phyloP scores from a whole-genome alignment of 495 filamentous ascomycete genomes.

The Penicillium goetzii region DNA sequence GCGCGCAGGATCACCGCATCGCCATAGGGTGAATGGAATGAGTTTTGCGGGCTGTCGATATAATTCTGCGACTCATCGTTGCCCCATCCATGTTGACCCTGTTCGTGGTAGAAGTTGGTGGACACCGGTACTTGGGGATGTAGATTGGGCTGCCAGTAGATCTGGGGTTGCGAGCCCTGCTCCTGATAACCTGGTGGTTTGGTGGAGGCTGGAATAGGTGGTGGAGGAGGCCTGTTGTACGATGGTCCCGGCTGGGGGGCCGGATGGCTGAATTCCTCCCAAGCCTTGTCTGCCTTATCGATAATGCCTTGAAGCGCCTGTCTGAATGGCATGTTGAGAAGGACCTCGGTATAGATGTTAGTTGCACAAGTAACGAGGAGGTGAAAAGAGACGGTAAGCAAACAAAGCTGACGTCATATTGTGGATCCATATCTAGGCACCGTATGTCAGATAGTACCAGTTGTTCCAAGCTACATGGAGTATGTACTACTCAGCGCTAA shows the following conservation, averaged over 20 bases:
- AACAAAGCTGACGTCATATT: slow-evolving; percentile 33
- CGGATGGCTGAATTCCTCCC: slow-evolving; percentile 27
- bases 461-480: background rate
- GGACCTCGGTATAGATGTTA: slow-evolving; percentile 24
- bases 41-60: slow-evolving; percentile 32
- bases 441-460: slow-evolving; percentile 9
- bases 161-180: slow-evolving; percentile 32
- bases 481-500: background rate
- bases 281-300: slow-evolving; percentile 34
- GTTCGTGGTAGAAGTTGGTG: slow-evolving; percentile 30
- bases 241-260: slow-evolving; percentile 20
- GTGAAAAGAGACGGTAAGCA: slow-evolving; percentile 22
- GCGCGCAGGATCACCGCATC: slow-evolving; percentile 35
- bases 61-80: slow-evolving; percentile 38
- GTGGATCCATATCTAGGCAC: slow-evolving; percentile 14
- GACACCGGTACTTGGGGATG: slow-evolving; percentile 32
- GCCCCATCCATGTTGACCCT: slow-evolving; percentile 36
- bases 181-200: slow-evolving; percentile 32
- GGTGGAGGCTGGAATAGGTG: slow-evolving; percentile 34
- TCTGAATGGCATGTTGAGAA: slow-evolving; percentile 36
- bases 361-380: slow-evolving; percentile 14
- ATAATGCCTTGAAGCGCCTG: slow-evolving; percentile 32
- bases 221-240: slow-evolving; percentile 29
- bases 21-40: slow-evolving; percentile 36
- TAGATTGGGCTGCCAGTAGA: slow-evolving; percentile 36